Evolutionary conservation across 371 early-diverging fungal species (phyloP).

Genomic region (Syncephalastrum contaminatum): DNA sequence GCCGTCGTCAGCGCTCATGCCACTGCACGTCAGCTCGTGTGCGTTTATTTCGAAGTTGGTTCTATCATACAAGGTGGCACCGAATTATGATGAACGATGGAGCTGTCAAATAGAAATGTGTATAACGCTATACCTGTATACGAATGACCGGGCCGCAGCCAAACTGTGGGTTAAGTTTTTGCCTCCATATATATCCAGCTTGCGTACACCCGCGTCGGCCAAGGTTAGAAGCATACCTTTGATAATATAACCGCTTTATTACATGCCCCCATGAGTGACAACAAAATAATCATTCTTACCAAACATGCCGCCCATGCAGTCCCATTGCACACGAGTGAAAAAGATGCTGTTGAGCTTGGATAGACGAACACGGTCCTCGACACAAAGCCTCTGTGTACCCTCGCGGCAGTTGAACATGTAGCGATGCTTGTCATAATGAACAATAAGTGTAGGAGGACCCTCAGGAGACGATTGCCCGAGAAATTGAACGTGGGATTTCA

Average conservation of each 20-base stretch:
- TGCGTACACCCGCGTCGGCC: constrained; percentile 70
- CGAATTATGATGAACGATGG: too few species aligned
- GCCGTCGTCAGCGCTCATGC: constrained; percentile 31
- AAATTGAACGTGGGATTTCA: constrained; percentile 81
- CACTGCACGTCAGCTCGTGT: too few species aligned
- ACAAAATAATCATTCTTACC: constrained; percentile 36
- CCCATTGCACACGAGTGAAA: constrained; percentile 80
- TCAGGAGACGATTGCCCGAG: constrained; percentile 71
- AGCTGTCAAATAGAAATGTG: too few species aligned
- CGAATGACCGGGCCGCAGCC: constrained; percentile 80
- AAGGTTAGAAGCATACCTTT: constrained; percentile 88
- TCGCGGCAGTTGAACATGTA: constrained; percentile 96
- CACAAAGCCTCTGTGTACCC: constrained; percentile 85
- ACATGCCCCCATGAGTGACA: background rate
- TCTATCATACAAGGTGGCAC: too few species aligned
- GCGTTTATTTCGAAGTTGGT: constrained; percentile 4
- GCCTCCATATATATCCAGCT: constrained; percentile 68
- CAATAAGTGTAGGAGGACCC: constrained; percentile 72
- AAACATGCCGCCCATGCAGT: constrained; percentile 86
- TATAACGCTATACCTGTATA: constrained; percentile 49
- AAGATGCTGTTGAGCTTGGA: constrained; percentile 75
- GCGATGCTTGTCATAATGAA: constrained; percentile 78
- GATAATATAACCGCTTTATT: background rate
- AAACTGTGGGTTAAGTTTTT: constrained; percentile 81
- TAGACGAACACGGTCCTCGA: constrained; percentile 72